phyloP scores from a whole-genome alignment of 495 filamentous ascomycete species.

The Xylaria castorea region DNA sequence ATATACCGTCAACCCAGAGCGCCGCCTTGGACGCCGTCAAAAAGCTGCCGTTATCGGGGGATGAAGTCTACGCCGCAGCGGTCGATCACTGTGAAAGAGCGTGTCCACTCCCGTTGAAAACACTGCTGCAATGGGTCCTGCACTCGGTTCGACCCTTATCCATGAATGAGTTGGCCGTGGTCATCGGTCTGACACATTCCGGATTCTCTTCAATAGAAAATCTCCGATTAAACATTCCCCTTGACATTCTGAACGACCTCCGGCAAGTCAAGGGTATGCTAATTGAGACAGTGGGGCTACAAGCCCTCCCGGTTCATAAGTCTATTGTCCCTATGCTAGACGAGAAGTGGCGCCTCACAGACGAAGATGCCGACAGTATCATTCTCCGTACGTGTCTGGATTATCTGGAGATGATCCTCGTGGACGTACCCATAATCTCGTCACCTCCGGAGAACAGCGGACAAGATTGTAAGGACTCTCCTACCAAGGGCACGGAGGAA shows the following conservation, averaged over 20 bases:
- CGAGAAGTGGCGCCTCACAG: background rate
- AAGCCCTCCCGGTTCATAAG: background rate
- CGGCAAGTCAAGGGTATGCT: background rate
- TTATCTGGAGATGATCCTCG: background rate
- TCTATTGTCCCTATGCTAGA: background rate
- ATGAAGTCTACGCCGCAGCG: conserved; percentile 4
- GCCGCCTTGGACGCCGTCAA: conserved; percentile 1
- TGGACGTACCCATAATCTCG: background rate
- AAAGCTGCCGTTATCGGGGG: background rate
- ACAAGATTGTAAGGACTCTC: too few relatives aligned
- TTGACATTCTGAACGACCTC: background rate
- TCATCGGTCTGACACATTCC: background rate
- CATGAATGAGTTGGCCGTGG: conserved; percentile 3
- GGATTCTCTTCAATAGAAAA: background rate
- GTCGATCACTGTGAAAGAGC: background rate
- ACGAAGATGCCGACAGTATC: background rate
- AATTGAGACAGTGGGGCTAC: background rate
- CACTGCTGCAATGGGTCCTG: conserved; percentile 13
- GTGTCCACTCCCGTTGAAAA: background rate
- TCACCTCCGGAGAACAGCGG: background rate
- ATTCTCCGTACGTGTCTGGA: background rate
- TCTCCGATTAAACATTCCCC: background rate
- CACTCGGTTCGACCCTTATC: conserved; percentile 7
- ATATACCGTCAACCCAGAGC: background rate
- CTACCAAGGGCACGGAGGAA: too few relatives aligned